These are phyloP conservation scores for Blastobotrys aristatus DNA, from an alignment of 1,139 yeast genomes.

Conservation along the genomic window DNA sequence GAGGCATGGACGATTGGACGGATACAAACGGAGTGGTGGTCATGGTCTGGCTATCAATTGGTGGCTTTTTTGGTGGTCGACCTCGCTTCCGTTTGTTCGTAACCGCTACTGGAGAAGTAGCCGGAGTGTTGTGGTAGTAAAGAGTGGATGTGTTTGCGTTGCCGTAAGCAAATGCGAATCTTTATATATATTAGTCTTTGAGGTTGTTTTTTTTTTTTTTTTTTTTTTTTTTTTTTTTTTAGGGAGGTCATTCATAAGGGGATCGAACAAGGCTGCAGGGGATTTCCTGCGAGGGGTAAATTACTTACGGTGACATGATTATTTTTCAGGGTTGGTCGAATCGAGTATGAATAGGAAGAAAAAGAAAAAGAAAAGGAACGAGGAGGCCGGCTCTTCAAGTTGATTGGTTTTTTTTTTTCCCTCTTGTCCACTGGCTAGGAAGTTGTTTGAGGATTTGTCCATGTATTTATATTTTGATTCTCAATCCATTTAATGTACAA, in stretches of 20 bases:
- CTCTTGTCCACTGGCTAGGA: no score
- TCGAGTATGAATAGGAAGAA: neutral
- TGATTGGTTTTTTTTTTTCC: no score
- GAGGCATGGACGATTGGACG: constrained; percentile 12
- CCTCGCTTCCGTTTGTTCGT: constrained; percentile 20
- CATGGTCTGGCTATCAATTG: constrained; percentile 27
- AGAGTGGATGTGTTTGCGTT: neutral
- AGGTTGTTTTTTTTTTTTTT: no score
- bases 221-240: no score
- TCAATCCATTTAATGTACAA: no score
- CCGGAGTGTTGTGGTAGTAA: neutral
- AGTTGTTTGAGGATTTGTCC: neutral
- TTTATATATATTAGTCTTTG: neutral
- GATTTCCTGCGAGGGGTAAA: neutral
- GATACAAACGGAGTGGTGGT: constrained; percentile 22
- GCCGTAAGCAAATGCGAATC: neutral
- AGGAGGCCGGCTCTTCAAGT: no score
- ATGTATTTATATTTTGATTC: neutral
- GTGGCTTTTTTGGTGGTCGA: constrained; percentile 26
- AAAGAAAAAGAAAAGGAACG: neutral
- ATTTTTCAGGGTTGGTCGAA: neutral
- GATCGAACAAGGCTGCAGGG: neutral
- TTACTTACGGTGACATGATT: neutral
- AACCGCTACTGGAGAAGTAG: constrained; percentile 3
- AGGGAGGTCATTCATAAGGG: neutral